These are phyloP conservation scores for Coniosporium tulheliwenetii DNA, from an alignment of 2,329 filamentous ascomycete species.

Conservation along the genomic window DNA sequence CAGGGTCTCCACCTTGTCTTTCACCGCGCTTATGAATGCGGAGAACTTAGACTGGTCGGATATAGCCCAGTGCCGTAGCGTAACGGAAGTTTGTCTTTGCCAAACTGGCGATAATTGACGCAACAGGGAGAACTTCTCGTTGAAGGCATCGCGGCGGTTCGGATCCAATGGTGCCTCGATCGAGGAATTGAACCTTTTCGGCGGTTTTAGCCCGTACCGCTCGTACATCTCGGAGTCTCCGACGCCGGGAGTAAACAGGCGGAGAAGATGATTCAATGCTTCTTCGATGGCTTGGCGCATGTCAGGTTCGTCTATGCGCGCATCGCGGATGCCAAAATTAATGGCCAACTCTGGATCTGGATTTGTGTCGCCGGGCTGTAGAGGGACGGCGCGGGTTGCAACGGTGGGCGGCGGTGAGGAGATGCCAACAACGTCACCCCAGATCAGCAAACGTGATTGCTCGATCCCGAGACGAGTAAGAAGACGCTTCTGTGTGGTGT, in stretches of 20 bases:
- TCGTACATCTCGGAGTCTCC: too few relatives aligned
- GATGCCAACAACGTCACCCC: slow-evolving; percentile 31
- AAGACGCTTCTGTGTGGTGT: too few relatives aligned
- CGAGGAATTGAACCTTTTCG: too few relatives aligned
- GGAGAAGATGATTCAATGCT: too few relatives aligned
- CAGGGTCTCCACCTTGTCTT: slow-evolving; percentile 27
- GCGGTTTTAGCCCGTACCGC: too few relatives aligned
- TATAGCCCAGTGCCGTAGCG: slow-evolving; percentile 2
- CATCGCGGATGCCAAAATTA: slow-evolving; percentile 26
- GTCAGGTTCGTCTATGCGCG: slow-evolving; percentile 2
- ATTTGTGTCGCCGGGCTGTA: slow-evolving; percentile 25
- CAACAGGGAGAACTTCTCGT: too few relatives aligned
- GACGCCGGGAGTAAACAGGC: too few relatives aligned
- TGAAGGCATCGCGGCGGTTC: too few relatives aligned
- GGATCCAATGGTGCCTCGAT: too few relatives aligned
- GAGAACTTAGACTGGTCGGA: slow-evolving; percentile 23
- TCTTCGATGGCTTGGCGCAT: too few relatives aligned
- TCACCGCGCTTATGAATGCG: slow-evolving; percentile 23
- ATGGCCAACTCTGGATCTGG: slow-evolving; percentile 28
- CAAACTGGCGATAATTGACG: too few relatives aligned
- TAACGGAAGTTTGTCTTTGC: too few relatives aligned
- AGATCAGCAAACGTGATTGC: slow-evolving; percentile 31
- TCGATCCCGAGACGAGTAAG: slow-evolving; percentile 5
- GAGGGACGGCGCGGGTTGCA: slow-evolving; percentile 27
- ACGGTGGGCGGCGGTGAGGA: slow-evolving; percentile 26